Evolutionary conservation across 2,329 filamentous ascomycete species (phyloP).

Genomic region (Beauveria medogensis): DNA sequence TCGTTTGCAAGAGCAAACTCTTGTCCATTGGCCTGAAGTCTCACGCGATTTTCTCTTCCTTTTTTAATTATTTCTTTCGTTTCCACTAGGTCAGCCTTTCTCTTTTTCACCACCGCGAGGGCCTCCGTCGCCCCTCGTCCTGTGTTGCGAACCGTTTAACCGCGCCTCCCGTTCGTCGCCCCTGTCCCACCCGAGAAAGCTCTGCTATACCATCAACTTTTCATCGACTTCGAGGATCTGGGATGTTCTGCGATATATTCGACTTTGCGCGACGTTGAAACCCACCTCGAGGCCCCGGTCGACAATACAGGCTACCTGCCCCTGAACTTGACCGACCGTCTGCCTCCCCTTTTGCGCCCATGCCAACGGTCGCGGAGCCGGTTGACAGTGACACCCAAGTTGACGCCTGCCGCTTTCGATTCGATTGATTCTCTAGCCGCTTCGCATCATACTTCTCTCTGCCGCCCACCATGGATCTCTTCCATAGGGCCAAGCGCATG

Average conservation of each 20-base stretch:
- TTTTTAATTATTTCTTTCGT: background rate
- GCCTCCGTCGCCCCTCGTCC: background rate
- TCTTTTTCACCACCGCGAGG: background rate
- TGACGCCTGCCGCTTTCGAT: background rate
- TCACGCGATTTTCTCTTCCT: background rate
- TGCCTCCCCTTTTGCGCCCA: background rate
- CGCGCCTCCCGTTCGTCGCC: background rate
- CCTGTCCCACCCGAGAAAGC: background rate
- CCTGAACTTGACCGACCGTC: background rate
- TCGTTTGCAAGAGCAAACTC: background rate
- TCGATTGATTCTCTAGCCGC: background rate
- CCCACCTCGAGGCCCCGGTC: background rate
- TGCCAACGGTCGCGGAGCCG: background rate
- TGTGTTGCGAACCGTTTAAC: background rate
- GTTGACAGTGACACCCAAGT: background rate
- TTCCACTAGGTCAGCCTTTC: background rate
- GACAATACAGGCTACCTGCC: background rate
- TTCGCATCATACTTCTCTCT: background rate
- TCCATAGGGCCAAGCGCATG: constrained; percentile 46
- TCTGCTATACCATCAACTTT: background rate
- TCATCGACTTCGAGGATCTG: background rate
- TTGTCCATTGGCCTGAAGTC: background rate
- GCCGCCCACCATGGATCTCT: constrained; percentile 44
- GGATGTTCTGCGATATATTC: background rate
- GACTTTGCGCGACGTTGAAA: background rate